Evolutionary conservation across 441 rosid species (phyloP).

Genomic region (Bruguiera hainesii): DNA sequence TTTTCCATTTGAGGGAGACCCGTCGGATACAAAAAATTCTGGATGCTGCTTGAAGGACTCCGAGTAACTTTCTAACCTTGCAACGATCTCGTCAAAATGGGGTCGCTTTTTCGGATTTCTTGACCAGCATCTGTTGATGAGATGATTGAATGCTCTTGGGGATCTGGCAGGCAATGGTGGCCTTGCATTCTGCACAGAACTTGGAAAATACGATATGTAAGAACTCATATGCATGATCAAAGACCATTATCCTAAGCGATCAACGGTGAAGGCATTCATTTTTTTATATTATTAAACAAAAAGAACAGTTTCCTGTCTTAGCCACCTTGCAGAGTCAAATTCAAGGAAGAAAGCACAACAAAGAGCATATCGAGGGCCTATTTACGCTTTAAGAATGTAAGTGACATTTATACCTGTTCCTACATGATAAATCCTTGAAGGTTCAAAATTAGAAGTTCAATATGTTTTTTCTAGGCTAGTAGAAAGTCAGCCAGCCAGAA

Average conservation of each 20-base stretch:
- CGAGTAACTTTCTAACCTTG: slow-evolving; percentile 43
- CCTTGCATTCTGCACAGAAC: slow-evolving; percentile 58
- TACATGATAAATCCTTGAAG: not conserved
- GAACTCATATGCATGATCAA: too few relatives aligned
- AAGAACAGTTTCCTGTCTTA: too few relatives aligned
- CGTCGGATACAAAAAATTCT: slow-evolving; percentile 41
- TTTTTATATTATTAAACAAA: too few relatives aligned
- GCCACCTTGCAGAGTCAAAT: too few relatives aligned
- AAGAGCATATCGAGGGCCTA: too few relatives aligned
- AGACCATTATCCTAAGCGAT: too few relatives aligned
- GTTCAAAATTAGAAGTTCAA: not conserved
- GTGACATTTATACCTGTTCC: too few relatives aligned
- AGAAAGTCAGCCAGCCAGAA: too few relatives aligned
- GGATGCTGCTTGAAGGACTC: slow-evolving; percentile 54
- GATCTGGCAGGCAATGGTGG: slow-evolving; percentile 59
- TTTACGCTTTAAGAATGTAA: too few relatives aligned
- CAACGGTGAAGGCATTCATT: too few relatives aligned
- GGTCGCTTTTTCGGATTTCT: slow-evolving; percentile 58
- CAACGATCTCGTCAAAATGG: slow-evolving; percentile 57
- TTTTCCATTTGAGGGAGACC: slow-evolving; percentile 28
- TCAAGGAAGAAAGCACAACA: too few relatives aligned
- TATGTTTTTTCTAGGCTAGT: not conserved
- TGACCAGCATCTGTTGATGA: slow-evolving; percentile 66
- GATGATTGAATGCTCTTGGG: slow-evolving; percentile 50
- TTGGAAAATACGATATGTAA: not conserved